Evolutionary conservation across 805 yeast species (phyloP).

Genomic region (Pichia manshurica): DNA sequence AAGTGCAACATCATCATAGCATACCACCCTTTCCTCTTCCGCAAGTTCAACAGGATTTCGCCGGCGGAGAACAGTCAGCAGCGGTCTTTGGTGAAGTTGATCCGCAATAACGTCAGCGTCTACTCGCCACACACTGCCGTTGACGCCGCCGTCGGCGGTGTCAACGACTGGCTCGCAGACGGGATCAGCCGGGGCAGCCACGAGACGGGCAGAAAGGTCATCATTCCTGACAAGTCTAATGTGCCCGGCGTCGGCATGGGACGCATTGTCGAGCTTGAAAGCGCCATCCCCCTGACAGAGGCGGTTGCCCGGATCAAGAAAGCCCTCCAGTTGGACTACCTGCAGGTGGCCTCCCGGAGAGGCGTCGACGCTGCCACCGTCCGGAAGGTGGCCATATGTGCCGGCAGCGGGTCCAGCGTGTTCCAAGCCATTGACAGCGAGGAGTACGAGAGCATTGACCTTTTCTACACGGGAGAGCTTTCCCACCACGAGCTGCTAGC

Average conservation of each 20-base stretch:
- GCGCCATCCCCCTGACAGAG: conserved; percentile 37
- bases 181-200: conserved; percentile 35
- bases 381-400: conserved; percentile 74
- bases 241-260: conserved; percentile 75
- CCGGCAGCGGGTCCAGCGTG: conserved; percentile 88
- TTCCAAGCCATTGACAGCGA: conserved; percentile 39
- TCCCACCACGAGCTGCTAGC: conserved; percentile 87
- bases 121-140: conserved; percentile 96
- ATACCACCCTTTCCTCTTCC: conserved; percentile 91
- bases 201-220: conserved; percentile 29
- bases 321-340: conserved; percentile 43
- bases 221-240: conserved; percentile 39
- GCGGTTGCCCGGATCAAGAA: conserved; percentile 50
- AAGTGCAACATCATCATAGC: conserved; percentile 63
- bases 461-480: conserved; percentile 85
- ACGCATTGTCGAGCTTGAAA: conserved; percentile 47
- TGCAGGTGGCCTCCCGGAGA: conserved; percentile 54
- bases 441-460: conserved; percentile 61
- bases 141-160: conserved; percentile 90
- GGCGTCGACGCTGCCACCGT: conserved; percentile 31
- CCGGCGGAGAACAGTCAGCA: conserved; percentile 58
- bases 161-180: conserved; percentile 83
- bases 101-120: conserved; percentile 76
- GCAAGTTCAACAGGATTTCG: conserved; percentile 76
- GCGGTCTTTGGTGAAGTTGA: conserved; percentile 60